These are phyloP conservation scores for Verticillium longisporum DNA, from an alignment of 2,329 filamentous ascomycete species.

Conservation along the genomic window DNA sequence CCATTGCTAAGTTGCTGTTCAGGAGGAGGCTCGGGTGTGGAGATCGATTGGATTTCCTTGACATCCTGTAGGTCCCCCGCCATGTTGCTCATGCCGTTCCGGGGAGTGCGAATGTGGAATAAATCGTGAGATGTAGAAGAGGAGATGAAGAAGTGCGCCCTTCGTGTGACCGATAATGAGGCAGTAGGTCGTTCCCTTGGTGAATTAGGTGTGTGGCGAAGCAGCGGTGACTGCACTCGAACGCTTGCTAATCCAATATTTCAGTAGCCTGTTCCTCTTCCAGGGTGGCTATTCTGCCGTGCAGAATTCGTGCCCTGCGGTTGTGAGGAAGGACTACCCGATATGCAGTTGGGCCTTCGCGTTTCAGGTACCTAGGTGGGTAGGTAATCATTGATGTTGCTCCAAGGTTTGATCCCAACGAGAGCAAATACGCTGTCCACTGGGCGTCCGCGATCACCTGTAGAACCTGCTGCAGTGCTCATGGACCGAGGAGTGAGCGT, in stretches of 20 bases:
- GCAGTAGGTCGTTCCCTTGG: background rate
- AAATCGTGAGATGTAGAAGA: no score
- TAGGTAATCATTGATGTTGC: background rate
- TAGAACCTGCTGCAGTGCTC: no score
- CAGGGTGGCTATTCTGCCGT: background rate
- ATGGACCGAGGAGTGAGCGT: no score
- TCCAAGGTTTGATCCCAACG: background rate
- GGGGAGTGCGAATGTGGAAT: background rate
- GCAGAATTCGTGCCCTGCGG: background rate
- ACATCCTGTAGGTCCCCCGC: background rate
- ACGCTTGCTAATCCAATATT: no score
- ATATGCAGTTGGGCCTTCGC: background rate
- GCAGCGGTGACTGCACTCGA: no score
- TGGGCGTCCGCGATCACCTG: no score
- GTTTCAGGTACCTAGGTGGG: background rate
- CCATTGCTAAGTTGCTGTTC: slow-evolving; percentile 22
- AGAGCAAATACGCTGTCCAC: background rate
- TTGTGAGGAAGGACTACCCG: background rate
- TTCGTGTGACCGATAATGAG: no score
- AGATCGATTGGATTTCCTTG: slow-evolving; percentile 7
- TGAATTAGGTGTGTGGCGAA: background rate
- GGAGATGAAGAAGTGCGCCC: no score
- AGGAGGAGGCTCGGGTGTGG: slow-evolving; percentile 31
- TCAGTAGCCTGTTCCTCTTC: background rate
- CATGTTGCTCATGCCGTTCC: background rate